phyloP scores from a whole-genome alignment of 148 eudicot species.

The Fagopyrum esculentum region DNA sequence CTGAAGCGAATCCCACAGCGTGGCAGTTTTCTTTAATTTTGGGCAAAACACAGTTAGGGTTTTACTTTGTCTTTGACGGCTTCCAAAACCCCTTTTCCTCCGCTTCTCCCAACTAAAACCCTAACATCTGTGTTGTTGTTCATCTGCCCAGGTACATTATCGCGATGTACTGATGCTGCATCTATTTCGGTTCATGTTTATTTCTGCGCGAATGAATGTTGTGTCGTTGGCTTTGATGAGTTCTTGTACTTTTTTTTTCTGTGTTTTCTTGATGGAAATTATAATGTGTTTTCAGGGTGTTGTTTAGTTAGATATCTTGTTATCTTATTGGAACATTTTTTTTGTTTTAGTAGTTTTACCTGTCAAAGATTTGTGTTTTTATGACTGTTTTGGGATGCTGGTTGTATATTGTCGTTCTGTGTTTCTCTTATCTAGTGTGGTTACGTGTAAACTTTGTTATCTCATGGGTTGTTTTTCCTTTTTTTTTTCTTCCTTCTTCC shows the following conservation, averaged over 20 bases:
- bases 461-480: no score
- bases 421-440: neutral
- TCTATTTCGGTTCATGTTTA: neutral
- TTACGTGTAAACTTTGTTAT: neutral
- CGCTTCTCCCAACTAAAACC: neutral
- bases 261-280: neutral
- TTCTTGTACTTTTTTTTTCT: neutral
- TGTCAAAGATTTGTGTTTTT: neutral
- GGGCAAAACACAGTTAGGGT: neutral
- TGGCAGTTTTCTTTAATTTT: neutral
- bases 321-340: neutral
- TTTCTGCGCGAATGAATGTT: neutral
- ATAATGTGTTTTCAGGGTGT: neutral
- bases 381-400: neutral
- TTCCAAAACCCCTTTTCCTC: conserved; percentile 2
- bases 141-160: neutral
- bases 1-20: no score
- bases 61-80: conserved; percentile 1
- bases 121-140: neutral
- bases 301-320: neutral
- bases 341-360: neutral
- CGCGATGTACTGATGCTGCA: neutral
- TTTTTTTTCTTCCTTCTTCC: no score
- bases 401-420: neutral
- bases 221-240: neutral